A percentile compares a stretch with the other conserved stretches of the same genome.
phyloP scores from a whole-genome alignment of 257 asterid species.

The Jacaranda mimosifolia region DNA sequence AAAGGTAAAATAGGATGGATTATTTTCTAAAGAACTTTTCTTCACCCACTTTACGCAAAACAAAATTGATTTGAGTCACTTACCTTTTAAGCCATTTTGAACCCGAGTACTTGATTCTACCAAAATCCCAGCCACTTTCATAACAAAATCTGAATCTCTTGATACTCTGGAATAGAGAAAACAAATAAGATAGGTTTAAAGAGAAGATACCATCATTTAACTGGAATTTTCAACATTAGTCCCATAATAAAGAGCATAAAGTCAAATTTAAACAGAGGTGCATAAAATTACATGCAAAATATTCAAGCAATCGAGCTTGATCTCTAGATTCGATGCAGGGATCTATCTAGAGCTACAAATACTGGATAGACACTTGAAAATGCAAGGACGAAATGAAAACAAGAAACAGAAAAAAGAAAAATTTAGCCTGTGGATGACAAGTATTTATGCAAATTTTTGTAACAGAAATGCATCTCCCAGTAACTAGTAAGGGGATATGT shows the following conservation, averaged over 20 bases:
- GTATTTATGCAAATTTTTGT: not conserved
- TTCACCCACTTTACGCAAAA: constrained; percentile 19
- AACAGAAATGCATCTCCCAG: constrained; percentile 16
- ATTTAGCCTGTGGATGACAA: constrained; percentile 15
- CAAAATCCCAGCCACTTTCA: constrained; percentile 85
- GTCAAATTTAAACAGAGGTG: constrained; percentile 9
- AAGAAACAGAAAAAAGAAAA: not conserved
- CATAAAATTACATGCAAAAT: constrained; percentile 10
- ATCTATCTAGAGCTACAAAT: constrained; percentile 12
- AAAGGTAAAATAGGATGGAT: constrained; percentile 39
- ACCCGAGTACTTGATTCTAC: constrained; percentile 72
- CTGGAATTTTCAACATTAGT: constrained; percentile 12
- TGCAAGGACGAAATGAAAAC: constrained; percentile 8
- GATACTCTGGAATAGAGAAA: constrained; percentile 62
- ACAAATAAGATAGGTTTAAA: constrained; percentile 28
- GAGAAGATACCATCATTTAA: constrained; percentile 27
- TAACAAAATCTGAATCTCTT: constrained; percentile 65
- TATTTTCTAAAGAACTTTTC: constrained; percentile 17
- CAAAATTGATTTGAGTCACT: constrained; percentile 21
- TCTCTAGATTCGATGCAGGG: constrained; percentile 14
- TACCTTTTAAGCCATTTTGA: constrained; percentile 67
- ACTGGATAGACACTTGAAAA: constrained; percentile 20
- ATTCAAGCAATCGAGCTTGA: constrained; percentile 12
- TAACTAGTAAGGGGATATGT: not conserved
- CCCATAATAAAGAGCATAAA: constrained; percentile 13